Evolutionary conservation across 23 red algal genomes (phyloP).

Genomic region (Gracilaria gracilis): DNA sequence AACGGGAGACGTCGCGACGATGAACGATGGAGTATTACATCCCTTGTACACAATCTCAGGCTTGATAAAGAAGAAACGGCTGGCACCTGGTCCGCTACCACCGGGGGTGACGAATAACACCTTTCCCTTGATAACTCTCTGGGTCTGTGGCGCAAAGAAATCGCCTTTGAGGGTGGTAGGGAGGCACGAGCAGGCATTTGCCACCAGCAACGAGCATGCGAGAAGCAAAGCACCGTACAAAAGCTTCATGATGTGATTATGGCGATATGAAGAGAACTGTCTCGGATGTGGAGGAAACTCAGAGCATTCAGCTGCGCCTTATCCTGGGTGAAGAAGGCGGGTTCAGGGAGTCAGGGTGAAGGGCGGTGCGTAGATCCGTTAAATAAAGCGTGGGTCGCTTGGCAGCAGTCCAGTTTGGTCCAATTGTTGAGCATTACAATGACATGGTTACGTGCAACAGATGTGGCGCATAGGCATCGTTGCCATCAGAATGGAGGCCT

Average conservation of each 20-base stretch:
- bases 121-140: background rate
- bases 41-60: conserved; percentile 9
- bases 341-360: too few relatives aligned
- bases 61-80: background rate
- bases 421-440: too few relatives aligned
- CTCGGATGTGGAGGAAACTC: too few relatives aligned
- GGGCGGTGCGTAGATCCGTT: too few relatives aligned
- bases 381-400: too few relatives aligned
- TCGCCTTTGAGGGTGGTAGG: conserved; percentile 18
- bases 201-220: background rate
- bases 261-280: too few relatives aligned
- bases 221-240: background rate
- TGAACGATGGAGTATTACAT: background rate
- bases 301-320: too few relatives aligned
- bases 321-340: too few relatives aligned
- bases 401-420: too few relatives aligned
- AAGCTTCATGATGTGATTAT: background rate
- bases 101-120: background rate
- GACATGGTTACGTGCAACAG: background rate
- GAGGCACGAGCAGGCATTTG: conserved; percentile 5
- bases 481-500: background rate
- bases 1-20: conserved; percentile 5
- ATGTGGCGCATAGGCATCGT: background rate
- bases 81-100: background rate
- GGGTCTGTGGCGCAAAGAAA: background rate